Percentiles rank a stretch among this genome's conserved stretches.
These are phyloP conservation scores for Fragaria vesca DNA, from an alignment of 306 rosid genomes.

Conservation along the genomic window DNA sequence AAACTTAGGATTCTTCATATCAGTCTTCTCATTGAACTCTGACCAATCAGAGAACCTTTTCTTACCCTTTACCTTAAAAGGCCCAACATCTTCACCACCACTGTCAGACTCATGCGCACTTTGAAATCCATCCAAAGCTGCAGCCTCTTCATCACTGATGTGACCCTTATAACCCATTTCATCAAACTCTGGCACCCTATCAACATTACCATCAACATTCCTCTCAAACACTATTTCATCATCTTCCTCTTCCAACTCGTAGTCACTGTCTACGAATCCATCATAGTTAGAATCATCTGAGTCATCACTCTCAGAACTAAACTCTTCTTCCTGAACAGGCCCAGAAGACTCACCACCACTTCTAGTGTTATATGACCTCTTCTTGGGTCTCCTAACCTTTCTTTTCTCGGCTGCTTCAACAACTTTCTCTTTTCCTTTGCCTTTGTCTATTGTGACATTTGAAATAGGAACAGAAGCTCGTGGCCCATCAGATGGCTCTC, in stretches of 20 bases:
- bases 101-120: not conserved
- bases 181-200: not conserved
- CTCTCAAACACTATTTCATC: not conserved
- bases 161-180: not conserved
- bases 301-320: not conserved
- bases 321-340: not conserved
- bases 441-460: no score
- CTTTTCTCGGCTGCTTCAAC: no score
- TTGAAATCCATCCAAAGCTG: not conserved
- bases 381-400: not conserved
- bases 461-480: no score
- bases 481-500: no score
- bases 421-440: no score
- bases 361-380: not conserved
- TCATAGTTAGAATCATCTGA: not conserved
- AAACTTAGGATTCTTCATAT: not conserved
- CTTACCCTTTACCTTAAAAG: not conserved
- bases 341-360: not conserved
- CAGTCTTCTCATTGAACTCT: not conserved
- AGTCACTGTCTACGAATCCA: not conserved
- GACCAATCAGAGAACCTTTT: not conserved
- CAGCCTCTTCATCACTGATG: not conserved
- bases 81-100: not conserved
- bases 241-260: not conserved
- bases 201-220: not conserved